A percentile compares a stretch with the other conserved stretches of the same genome.
phyloP scores from a whole-genome alignment of 2,329 filamentous ascomycete species.

The Diaporthe sp. region DNA sequence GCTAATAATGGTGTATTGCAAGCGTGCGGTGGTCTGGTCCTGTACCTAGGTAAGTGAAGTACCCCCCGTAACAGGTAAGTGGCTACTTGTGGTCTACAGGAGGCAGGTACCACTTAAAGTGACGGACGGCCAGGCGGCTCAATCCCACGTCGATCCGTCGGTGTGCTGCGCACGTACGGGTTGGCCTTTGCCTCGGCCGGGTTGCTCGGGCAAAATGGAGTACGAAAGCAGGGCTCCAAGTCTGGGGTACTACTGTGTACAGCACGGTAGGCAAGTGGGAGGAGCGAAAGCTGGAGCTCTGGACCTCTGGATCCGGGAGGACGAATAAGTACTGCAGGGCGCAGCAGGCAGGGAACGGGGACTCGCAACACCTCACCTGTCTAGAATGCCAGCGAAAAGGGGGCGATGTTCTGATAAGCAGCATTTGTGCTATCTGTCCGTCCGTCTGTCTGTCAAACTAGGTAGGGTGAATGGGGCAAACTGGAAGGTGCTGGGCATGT shows the following conservation, averaged over 20 bases:
- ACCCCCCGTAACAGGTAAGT: neutral
- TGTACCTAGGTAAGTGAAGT: slow-evolving; percentile 15
- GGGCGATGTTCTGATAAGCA: slow-evolving; percentile 24
- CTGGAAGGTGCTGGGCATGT: neutral
- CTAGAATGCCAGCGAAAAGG: slow-evolving; percentile 26
- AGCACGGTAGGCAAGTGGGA: neutral
- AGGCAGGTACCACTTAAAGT: neutral
- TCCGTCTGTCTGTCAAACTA: neutral
- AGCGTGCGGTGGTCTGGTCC: neutral
- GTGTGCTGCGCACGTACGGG: neutral
- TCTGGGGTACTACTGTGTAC: neutral
- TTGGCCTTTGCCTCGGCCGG: slow-evolving; percentile 6
- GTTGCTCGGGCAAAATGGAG: slow-evolving; percentile 22
- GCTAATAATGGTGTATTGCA: neutral
- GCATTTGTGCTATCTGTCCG: too few relatives aligned
- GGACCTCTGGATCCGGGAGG: too few relatives aligned
- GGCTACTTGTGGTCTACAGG: neutral
- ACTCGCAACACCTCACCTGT: slow-evolving; percentile 24
- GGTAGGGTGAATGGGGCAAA: neutral
- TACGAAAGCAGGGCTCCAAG: neutral
- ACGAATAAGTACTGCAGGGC: slow-evolving; percentile 17
- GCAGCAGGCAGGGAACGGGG: slow-evolving; percentile 22
- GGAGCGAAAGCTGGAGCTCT: neutral
- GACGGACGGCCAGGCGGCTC: neutral
- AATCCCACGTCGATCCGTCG: slow-evolving; percentile 13